Conservation (phyloP, 345 rosid species). For the Arabis alpina region DNA sequence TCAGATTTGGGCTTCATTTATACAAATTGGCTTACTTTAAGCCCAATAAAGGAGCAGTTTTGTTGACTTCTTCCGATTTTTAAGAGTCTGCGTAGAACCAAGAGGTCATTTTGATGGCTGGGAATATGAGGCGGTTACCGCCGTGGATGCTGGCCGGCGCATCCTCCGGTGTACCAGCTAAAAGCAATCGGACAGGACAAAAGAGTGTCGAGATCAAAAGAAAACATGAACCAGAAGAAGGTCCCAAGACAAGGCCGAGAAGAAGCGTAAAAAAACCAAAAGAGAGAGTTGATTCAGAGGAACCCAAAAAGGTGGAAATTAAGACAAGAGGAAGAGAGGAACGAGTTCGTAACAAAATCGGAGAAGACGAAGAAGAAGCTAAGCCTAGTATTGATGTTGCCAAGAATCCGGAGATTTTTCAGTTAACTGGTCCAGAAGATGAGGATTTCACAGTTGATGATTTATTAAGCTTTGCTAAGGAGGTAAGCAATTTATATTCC, state of each 20-base stretch:
- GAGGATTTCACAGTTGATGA: constrained; percentile 40
- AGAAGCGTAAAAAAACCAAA: constrained; percentile 13
- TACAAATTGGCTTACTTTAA: constrained; percentile 15
- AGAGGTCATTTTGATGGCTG: constrained; percentile 10
- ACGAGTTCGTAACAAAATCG: neutral
- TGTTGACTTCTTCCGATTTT: neutral
- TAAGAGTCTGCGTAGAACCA: neutral
- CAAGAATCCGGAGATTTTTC: constrained; percentile 9
- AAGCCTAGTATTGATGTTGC: neutral
- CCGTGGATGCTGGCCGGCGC: constrained; percentile 42
- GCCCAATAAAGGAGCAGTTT: constrained; percentile 20
- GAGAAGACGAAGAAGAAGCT: constrained; percentile 11
- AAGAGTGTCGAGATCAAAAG: neutral
- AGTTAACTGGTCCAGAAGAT: neutral
- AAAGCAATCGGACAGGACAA: neutral
- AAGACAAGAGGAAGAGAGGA: constrained; percentile 13
- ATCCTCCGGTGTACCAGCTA: constrained; percentile 6
- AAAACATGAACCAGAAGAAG: constrained; percentile 21
- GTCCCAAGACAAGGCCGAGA: constrained; percentile 11
- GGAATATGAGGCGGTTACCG: constrained; percentile 40
- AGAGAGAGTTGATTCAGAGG: constrained; percentile 14
- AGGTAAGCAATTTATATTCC: neutral
- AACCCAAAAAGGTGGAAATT: constrained; percentile 16
- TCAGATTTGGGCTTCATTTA: neutral
- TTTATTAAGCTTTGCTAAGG: constrained; percentile 39